These are phyloP conservation scores for Geosiphon pyriformis DNA, from an alignment of 192 early-diverging fungal species.

Conservation along the genomic window DNA sequence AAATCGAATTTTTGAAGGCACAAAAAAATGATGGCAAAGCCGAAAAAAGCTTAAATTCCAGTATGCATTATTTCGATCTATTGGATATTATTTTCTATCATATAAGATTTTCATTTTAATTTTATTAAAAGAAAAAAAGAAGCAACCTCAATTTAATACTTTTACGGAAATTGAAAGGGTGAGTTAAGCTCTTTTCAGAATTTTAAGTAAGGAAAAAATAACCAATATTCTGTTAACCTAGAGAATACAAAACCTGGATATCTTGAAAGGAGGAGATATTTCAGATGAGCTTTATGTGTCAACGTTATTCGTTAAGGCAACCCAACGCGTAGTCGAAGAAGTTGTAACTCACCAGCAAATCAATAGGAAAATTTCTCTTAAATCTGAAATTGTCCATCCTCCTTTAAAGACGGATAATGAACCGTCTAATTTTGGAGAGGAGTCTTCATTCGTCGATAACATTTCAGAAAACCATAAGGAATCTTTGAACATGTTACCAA, in stretches of 20 bases:
- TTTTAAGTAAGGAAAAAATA: no score
- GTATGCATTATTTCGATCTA: not conserved
- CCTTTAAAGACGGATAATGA: not conserved
- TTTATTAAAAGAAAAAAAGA: not conserved
- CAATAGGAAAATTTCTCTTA: not conserved
- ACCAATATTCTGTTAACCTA: no score
- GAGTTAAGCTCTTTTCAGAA: not conserved
- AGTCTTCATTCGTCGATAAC: no score
- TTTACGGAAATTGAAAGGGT: not conserved
- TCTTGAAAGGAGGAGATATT: no score
- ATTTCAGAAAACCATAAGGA: no score
- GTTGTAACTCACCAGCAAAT: not conserved
- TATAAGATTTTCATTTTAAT: not conserved
- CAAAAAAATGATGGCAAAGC: not conserved
- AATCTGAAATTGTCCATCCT: not conserved
- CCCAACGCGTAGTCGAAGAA: not conserved
- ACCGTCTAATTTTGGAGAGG: no score
- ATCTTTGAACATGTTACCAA: no score
- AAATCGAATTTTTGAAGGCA: not conserved
- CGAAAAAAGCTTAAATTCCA: no score
- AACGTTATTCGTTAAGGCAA: not conserved
- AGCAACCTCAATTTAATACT: not conserved
- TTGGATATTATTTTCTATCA: not conserved
- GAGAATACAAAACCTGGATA: no score
- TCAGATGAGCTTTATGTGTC: no score